These are phyloP conservation scores for Metarhizium album DNA, from an alignment of 2,329 filamentous ascomycete genomes.

Conservation along the genomic window DNA sequence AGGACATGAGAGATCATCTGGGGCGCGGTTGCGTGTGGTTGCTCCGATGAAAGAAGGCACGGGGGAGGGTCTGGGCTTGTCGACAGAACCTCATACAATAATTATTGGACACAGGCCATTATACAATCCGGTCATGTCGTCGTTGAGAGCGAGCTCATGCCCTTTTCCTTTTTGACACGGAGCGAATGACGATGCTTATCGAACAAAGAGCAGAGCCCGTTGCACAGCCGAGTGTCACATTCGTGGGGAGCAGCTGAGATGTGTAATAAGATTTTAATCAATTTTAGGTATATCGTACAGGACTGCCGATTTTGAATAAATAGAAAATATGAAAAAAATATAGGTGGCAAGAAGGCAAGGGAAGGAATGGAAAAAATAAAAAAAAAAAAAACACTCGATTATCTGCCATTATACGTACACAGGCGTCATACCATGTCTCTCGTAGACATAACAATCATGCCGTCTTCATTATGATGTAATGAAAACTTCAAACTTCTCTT, in stretches of 20 bases:
- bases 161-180: neutral
- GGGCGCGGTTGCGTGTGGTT: neutral
- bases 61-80: neutral
- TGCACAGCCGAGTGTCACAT: neutral
- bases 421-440: conserved; percentile 2
- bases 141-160: neutral
- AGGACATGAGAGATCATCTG: neutral
- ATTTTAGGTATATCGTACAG: conserved; percentile 2
- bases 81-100: neutral
- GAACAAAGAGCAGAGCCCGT: neutral
- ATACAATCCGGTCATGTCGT: neutral
- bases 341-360: too few species aligned
- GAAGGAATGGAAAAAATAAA: too few species aligned
- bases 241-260: neutral
- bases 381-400: neutral
- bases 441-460: conserved; percentile 3
- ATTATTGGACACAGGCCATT: neutral
- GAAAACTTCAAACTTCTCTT: neutral
- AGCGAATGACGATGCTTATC: neutral
- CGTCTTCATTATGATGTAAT: neutral
- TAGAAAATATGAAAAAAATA: too few species aligned
- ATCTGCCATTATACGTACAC: conserved; percentile 1
- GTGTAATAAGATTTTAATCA: neutral
- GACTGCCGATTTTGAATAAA: too few species aligned
- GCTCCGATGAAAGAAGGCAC: neutral